phyloP scores from a whole-genome alignment of 805 yeast species.

The Blastobotrys mokoenaii region DNA sequence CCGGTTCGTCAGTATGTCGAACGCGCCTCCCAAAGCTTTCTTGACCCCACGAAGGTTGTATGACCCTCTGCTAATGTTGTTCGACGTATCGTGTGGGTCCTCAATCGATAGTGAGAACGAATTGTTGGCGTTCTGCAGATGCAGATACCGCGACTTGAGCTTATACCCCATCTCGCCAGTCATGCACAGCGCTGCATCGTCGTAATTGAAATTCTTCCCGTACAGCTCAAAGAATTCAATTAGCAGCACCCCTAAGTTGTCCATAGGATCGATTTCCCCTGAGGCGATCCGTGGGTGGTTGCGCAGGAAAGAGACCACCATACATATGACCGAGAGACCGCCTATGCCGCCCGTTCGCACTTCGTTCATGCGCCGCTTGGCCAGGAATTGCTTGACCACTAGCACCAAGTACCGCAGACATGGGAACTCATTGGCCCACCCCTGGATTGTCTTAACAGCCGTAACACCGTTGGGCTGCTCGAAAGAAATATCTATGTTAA shows the following conservation, averaged over 20 bases:
- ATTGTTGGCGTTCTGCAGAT: constrained; percentile 38
- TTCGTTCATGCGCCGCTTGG: constrained; percentile 68
- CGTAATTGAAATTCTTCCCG: constrained; percentile 84
- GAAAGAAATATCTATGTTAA: constrained; percentile 84
- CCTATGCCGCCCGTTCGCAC: constrained; percentile 94
- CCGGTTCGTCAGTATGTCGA: constrained; percentile 60
- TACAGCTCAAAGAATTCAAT: constrained; percentile 90
- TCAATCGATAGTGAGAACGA: constrained; percentile 67
- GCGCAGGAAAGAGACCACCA: constrained; percentile 68
- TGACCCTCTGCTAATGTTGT: constrained; percentile 80
- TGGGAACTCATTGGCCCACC: constrained; percentile 66
- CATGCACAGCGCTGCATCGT: constrained; percentile 60
- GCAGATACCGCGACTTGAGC: constrained; percentile 46
- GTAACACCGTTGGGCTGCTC: constrained; percentile 75
- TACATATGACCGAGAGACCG: constrained; percentile 85
- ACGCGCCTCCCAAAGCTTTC: constrained; percentile 85
- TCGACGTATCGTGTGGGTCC: constrained; percentile 80
- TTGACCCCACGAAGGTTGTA: constrained; percentile 72
- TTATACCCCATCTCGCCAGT: constrained; percentile 53
- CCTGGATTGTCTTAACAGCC: constrained; percentile 69
- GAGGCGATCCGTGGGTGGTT: constrained; percentile 74
- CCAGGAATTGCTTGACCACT: constrained; percentile 74
- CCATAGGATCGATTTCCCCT: constrained; percentile 53
- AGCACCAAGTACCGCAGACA: constrained; percentile 77
- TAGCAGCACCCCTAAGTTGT: constrained; percentile 75